phyloP scores from a whole-genome alignment of 139 green algal species.

The Chlorella sp. region DNA sequence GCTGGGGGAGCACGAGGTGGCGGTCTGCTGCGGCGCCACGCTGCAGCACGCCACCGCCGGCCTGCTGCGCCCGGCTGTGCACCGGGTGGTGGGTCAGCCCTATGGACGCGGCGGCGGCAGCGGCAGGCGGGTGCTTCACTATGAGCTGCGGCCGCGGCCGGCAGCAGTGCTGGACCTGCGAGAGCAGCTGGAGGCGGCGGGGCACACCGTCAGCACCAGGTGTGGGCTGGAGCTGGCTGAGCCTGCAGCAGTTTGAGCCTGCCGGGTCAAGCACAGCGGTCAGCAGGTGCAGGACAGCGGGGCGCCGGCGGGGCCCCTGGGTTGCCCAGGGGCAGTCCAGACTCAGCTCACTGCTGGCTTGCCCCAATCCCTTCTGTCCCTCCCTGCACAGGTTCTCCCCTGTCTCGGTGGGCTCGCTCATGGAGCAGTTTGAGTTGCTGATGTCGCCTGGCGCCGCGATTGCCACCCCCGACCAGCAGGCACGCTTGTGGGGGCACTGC shows the following conservation, averaged over 20 bases:
- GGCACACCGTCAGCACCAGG: constrained; percentile 13
- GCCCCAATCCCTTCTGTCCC: background rate
- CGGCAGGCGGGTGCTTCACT: constrained; percentile 13
- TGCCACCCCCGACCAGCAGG: constrained; percentile 7
- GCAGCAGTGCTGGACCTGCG: constrained; percentile 14
- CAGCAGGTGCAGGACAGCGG: no score
- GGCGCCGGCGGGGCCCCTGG: no score
- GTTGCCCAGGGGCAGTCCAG: no score
- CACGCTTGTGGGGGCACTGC: no score
- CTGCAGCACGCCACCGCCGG: constrained; percentile 23
- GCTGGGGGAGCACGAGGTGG: constrained; percentile 1
- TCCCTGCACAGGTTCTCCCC: constrained; percentile 9
- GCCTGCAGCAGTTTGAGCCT: no score
- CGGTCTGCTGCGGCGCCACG: background rate
- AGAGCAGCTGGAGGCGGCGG: constrained; percentile 17
- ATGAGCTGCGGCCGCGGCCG: constrained; percentile 25
- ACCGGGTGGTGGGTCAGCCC: constrained; percentile 22
- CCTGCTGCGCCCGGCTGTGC: background rate
- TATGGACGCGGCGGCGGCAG: background rate
- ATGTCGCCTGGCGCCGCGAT: background rate
- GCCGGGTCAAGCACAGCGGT: no score
- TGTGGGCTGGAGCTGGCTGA: background rate
- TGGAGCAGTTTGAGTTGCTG: constrained; percentile 25
- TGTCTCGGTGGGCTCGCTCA: constrained; percentile 1
- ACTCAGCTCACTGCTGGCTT: no score